Base-by-base conservation (phyloP, 768 basidiomycete species). In the Leccinum subgranulosum region DNA sequence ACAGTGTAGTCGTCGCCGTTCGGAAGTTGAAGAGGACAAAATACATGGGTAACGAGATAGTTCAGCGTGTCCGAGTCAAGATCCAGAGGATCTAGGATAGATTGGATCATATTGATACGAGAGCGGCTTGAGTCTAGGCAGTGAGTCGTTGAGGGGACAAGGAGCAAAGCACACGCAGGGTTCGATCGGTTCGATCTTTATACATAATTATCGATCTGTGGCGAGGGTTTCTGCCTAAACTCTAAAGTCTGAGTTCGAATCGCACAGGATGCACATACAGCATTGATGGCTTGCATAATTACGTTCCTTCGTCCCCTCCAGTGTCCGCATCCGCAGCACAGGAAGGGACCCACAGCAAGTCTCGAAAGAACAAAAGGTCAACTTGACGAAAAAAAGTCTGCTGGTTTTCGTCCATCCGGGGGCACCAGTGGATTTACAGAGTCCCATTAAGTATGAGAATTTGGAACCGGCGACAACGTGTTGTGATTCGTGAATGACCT, bases 11-110 rank as follows among this genome's bases (percentile, higher is more conserved):
- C 48, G 11, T 79, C 74, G 9, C 64, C 52, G 47, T 76, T 68
- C 1, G 77, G 78, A 7, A 78, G 62, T 34, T 71, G 65, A 0
- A 75, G 73, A 3, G 79, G 79, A 14, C 76, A 58, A 60, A 79
- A 77, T 0, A 80, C 64, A 55, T 80, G 79, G 33, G 72, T 70
- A 33, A 77, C 29, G 29, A 49, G n/a, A 58, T 77, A 80, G 15
- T 23, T 27, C 49, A 41, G 28, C 6, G 49, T 27, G 10, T 12
- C 11, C 11, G 29, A 31, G 29, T 6, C n/a, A 17, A 6, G 3
- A 21, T 50, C 39, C 28, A 14, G 36, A 6, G 47, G 36, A 23
- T 28, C 19, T 12, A 48, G 28, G 39, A 29, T 14, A 17, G 29
- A 31, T 28, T 29, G 49, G 45, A 27, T n/a, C 47, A 36, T 55